Base-by-base conservation (phyloP, 2,329 filamentous ascomycete genomes). In the Fusarium veterinarium region DNA sequence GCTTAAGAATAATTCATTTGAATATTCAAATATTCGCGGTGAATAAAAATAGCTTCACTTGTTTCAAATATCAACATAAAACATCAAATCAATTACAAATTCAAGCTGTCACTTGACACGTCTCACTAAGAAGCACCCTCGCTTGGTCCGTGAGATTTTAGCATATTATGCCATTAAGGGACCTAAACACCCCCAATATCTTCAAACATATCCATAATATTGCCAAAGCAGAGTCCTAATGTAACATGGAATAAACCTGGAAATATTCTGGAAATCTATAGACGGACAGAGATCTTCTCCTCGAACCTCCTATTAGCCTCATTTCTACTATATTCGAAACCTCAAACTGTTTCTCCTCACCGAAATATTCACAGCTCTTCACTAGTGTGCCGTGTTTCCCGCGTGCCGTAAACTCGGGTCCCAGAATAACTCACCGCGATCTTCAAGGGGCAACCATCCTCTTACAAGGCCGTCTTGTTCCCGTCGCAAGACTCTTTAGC, bases 101-200 rank as follows among this genome's bases (percentile, higher is more conserved):
- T 42, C 23, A 25, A 40, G 48, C 52, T 52, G 35, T 49, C 48
- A 46, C 42, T 64, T 57, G 57, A 41, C 56, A 56, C 40, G 64
- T 68, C 57, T 68, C 44, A 56, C 42, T 52, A 69, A 69, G 23
- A 41, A 23, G 11, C 38, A 45, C 40, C 38, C 42, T 41, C 55
- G 46, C 30, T 25, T 69, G 48, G 30, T 45, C 64, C 16, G 66
- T 69, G 40, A 69, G 66, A 69, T 69, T 69, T 69, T 69, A 69
- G 66, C 41, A 51, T 64, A 31, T 30, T 20, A 58, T 35, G 33
- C 42, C 14, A 49, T 35, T 10, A 19, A 37, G 25, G 20, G 16
- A 49, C 30, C 51, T 48, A 62, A 25, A 62, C 60, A 53, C 13
- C 64, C 40, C 40, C 46, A 31, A 52, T 60, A 41, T 45, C 40